Evolutionary conservation across 495 filamentous ascomycete genomes (phyloP).

Genomic region (Jackrogersella multiformis): DNA sequence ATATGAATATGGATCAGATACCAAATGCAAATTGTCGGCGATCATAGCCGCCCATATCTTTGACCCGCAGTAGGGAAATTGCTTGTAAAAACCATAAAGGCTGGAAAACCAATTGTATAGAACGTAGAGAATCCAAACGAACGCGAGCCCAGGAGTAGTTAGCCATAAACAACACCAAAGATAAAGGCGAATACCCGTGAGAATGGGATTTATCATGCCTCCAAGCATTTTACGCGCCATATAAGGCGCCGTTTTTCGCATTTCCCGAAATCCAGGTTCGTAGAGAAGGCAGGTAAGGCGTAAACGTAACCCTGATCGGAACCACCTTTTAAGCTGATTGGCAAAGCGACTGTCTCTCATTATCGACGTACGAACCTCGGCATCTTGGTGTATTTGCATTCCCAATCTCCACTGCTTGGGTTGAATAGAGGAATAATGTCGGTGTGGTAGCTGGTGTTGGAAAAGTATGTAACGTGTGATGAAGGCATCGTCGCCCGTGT

Average conservation of each 20-base stretch:
- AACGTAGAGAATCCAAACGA: constrained; percentile 20
- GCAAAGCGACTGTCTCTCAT: constrained; percentile 15
- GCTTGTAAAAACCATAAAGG: constrained; percentile 7
- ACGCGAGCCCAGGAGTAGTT: constrained; percentile 17
- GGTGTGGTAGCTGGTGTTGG: constrained; percentile 24
- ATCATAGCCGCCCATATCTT: constrained; percentile 36
- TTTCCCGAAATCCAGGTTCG: constrained; percentile 23
- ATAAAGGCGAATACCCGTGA: constrained; percentile 7
- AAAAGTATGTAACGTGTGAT: constrained; percentile 41
- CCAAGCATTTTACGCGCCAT: constrained; percentile 38
- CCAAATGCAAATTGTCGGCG: constrained; percentile 25
- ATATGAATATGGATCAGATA: constrained; percentile 33
- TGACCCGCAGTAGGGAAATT: constrained; percentile 17
- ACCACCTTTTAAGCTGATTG: constrained; percentile 35
- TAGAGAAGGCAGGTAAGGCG: constrained; percentile 32
- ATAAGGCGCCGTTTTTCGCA: constrained; percentile 20
- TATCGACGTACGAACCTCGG: constrained; percentile 25
- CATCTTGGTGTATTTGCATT: constrained; percentile 36
- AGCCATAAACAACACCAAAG: constrained; percentile 37
- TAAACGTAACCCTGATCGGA: constrained; percentile 25
- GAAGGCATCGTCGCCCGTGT: constrained; percentile 35
- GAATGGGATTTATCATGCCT: constrained; percentile 18
- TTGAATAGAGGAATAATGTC: not conserved
- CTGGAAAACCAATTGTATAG: constrained; percentile 21
- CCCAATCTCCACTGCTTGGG: constrained; percentile 28